A percentile compares a stretch with the other conserved stretches of the same genome.
Evolutionary conservation across 345 rosid species (phyloP).

Genomic region (Pistacia integerrima): DNA sequence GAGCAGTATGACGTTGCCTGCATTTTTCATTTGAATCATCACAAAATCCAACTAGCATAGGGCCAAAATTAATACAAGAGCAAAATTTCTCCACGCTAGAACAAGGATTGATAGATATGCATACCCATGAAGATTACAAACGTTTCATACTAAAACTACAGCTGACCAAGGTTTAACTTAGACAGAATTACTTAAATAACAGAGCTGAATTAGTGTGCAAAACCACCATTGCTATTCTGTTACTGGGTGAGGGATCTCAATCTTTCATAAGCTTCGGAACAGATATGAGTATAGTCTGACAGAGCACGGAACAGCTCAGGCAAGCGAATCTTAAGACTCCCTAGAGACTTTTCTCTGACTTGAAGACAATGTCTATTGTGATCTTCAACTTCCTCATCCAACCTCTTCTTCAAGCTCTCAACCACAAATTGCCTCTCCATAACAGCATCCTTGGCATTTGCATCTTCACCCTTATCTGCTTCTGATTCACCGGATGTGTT

Average conservation of each 20-base stretch:
- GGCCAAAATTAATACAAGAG: conserved; percentile 3
- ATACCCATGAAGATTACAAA: conserved; percentile 4
- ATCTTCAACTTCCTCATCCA: conserved; percentile 72
- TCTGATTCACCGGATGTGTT: conserved; percentile 47
- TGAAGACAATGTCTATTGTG: conserved; percentile 76
- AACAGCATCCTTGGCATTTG: conserved; percentile 57
- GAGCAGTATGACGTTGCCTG: background rate
- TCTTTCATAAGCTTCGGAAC: conserved; percentile 63
- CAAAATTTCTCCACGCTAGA: conserved; percentile 9
- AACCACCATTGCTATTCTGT: conserved; percentile 37
- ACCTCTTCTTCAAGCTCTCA: conserved; percentile 70
- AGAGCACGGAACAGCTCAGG: conserved; percentile 87
- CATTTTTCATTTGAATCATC: conserved; percentile 6
- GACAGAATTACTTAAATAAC: conserved; percentile 15
- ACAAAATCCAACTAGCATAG: background rate
- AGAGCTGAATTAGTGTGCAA: conserved; percentile 7
- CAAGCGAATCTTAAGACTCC: conserved; percentile 71
- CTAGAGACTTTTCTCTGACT: conserved; percentile 88
- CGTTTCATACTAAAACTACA: conserved; percentile 2
- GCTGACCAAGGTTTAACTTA: background rate
- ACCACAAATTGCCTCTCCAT: conserved; percentile 69
- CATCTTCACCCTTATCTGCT: conserved; percentile 57
- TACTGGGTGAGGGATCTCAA: conserved; percentile 47
- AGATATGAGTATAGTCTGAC: conserved; percentile 71
- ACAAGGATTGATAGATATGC: background rate